phyloP scores from a whole-genome alignment of 768 basidiomycete species.

The Serendipita sp. region DNA sequence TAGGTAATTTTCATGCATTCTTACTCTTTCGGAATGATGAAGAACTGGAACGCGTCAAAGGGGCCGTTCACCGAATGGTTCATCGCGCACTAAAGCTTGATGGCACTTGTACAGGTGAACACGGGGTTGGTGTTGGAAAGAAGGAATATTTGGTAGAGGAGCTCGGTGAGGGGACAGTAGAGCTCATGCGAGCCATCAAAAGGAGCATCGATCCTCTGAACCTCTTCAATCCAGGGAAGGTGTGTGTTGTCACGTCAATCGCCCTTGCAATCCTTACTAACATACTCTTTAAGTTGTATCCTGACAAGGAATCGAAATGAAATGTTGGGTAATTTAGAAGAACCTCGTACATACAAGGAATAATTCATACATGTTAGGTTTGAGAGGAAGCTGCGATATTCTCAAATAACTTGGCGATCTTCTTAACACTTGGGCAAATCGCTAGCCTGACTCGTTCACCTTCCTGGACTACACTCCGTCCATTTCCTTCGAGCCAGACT shows the following conservation, averaged over 20 bases:
- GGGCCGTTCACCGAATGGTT: conserved; percentile 53
- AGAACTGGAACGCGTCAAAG: conserved; percentile 36
- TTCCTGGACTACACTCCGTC: not conserved
- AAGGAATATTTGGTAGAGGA: conserved; percentile 70
- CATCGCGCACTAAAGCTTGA: conserved; percentile 53
- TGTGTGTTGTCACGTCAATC: not conserved
- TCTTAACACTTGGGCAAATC: not conserved
- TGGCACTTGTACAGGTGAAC: conserved; percentile 79
- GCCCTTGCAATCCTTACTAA: no score
- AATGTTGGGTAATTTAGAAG: no score
- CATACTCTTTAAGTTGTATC: no score
- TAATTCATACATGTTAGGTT: no score
- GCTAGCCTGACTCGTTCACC: not conserved
- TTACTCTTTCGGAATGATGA: conserved; percentile 42
- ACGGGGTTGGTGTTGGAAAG: conserved; percentile 79
- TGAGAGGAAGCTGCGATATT: conserved; percentile 2
- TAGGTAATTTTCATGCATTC: conserved; percentile 32
- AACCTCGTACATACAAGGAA: no score
- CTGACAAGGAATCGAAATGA: no score
- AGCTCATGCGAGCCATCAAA: conserved; percentile 78
- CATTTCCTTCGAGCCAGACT: not conserved
- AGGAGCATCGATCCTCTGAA: conserved; percentile 58
- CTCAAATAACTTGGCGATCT: not conserved
- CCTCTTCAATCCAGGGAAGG: conserved; percentile 77
- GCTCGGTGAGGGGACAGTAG: conserved; percentile 65